A percentile compares a stretch with the other conserved stretches of the same genome.
Evolutionary conservation across 2,329 filamentous ascomycete species (phyloP).

Genomic region (Nemania bipapillata): DNA sequence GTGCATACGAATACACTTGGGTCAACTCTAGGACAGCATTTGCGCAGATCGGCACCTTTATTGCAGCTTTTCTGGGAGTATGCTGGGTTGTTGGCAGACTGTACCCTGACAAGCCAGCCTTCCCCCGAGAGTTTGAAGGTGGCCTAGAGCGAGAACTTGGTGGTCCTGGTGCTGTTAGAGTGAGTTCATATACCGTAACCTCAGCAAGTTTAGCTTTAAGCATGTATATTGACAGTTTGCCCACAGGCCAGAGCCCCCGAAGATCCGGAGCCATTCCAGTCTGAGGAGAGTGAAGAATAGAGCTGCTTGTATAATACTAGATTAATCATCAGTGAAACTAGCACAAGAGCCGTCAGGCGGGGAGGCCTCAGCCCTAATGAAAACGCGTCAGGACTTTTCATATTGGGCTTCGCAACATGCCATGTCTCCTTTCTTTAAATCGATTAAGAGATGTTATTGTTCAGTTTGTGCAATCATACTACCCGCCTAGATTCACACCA

Average conservation of each 20-base stretch:
- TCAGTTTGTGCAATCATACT: background rate
- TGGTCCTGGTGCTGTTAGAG: slow-evolving; percentile 72
- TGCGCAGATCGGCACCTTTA: slow-evolving; percentile 74
- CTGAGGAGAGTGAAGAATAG: slow-evolving; percentile 44
- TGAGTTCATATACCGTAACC: slow-evolving; percentile 57
- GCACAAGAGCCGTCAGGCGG: background rate
- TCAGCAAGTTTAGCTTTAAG: background rate
- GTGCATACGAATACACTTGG: slow-evolving; percentile 89
- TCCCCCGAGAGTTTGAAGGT: slow-evolving; percentile 75
- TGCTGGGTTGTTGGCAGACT: slow-evolving; percentile 73
- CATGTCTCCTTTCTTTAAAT: slow-evolving; percentile 30
- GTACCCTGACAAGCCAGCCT: slow-evolving; percentile 78
- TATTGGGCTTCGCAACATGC: slow-evolving; percentile 22
- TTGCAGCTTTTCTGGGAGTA: slow-evolving; percentile 70
- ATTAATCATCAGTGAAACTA: slow-evolving; percentile 18
- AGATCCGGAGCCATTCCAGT: slow-evolving; percentile 63
- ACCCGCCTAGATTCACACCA: too few species aligned
- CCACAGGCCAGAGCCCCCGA: slow-evolving; percentile 65
- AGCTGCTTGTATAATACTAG: slow-evolving; percentile 37
- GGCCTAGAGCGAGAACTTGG: slow-evolving; percentile 81
- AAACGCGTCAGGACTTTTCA: background rate
- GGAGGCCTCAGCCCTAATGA: background rate
- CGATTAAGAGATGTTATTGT: slow-evolving; percentile 2
- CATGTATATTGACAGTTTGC: slow-evolving; percentile 17
- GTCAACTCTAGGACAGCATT: slow-evolving; percentile 75